A percentile compares a stretch with the other conserved stretches of the same genome.
These are phyloP conservation scores for Ceratocystis papillata DNA, from an alignment of 2,329 filamentous ascomycete species.

Conservation along the genomic window DNA sequence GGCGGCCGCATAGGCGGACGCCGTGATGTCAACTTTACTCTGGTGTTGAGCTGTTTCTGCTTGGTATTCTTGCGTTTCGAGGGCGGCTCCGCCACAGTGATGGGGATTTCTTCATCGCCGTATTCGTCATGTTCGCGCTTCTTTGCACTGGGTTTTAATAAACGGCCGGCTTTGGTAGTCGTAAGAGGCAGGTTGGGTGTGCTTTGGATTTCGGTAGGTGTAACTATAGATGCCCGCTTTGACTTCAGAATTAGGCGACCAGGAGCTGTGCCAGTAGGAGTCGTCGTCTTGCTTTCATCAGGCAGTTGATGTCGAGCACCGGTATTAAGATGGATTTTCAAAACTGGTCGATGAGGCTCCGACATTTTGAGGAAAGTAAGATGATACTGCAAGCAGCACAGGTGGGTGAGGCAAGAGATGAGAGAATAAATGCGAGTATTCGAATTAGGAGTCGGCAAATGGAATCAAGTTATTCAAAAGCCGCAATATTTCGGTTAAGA, in stretches of 20 bases:
- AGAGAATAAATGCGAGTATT: not conserved
- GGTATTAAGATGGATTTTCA: constrained; percentile 27
- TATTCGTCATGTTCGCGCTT: constrained; percentile 49
- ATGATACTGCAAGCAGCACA: not conserved
- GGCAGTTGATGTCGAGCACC: constrained; percentile 20
- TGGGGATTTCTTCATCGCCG: constrained; percentile 39
- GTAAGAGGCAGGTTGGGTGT: constrained; percentile 28
- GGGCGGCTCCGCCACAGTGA: constrained; percentile 31
- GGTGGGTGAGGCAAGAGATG: not conserved
- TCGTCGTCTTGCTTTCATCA: constrained; percentile 25
- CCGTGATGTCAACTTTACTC: constrained; percentile 38
- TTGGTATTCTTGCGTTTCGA: constrained; percentile 36
- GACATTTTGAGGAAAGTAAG: constrained; percentile 16
- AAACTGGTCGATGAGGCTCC: constrained; percentile 26
- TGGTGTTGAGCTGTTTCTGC: constrained; percentile 33
- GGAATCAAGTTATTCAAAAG: not conserved
- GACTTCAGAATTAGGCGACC: constrained; percentile 35
- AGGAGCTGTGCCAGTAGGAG: constrained; percentile 25
- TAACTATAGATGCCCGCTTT: constrained; percentile 33
- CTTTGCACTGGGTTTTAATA: constrained; percentile 51
- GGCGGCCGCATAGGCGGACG: constrained; percentile 56
- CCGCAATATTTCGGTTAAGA: not conserved
- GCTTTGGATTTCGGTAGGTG: constrained; percentile 29
- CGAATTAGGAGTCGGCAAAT: not conserved
- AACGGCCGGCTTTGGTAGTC: constrained; percentile 51